These are phyloP conservation scores for Medicago ruthenica DNA, from an alignment of 306 rosid genomes.

Conservation along the genomic window DNA sequence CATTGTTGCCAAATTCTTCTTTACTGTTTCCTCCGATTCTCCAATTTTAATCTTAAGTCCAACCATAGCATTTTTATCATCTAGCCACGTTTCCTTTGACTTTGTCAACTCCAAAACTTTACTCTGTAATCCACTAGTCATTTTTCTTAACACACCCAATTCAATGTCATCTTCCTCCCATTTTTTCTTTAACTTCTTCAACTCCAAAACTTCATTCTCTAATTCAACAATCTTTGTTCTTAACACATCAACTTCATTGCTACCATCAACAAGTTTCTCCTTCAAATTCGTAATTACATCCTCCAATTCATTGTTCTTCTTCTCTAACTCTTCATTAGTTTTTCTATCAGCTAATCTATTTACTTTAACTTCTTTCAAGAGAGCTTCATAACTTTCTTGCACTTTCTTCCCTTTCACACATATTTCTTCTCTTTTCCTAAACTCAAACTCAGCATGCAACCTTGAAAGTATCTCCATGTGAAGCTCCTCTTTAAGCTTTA, in stretches of 20 bases:
- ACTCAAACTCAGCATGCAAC: constrained; percentile 8
- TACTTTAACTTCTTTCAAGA: constrained; percentile 35
- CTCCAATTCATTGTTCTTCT: neutral
- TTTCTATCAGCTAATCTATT: neutral
- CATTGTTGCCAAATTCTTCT: neutral
- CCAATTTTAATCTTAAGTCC: neutral
- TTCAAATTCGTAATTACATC: too few relatives aligned
- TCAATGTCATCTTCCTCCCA: too few relatives aligned
- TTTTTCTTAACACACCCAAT: too few relatives aligned
- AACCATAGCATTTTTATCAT: neutral
- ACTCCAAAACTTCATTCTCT: too few relatives aligned
- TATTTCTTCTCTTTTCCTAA: constrained; percentile 28
- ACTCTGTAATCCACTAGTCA: too few relatives aligned
- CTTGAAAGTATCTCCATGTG: neutral
- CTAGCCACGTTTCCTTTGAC: neutral
- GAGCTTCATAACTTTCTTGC: constrained; percentile 20
- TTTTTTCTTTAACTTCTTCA: too few relatives aligned
- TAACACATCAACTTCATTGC: neutral
- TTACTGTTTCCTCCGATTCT: constrained; percentile 14
- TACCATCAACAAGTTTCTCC: too few relatives aligned
- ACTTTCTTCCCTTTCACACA: constrained; percentile 17
- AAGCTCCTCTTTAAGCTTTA: too few relatives aligned
- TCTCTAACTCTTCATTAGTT: neutral
- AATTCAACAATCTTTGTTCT: neutral
- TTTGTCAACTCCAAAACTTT: neutral